Conservation (phyloP, 805 yeast genomes). For the Torulaspora microellipsoides region DNA sequence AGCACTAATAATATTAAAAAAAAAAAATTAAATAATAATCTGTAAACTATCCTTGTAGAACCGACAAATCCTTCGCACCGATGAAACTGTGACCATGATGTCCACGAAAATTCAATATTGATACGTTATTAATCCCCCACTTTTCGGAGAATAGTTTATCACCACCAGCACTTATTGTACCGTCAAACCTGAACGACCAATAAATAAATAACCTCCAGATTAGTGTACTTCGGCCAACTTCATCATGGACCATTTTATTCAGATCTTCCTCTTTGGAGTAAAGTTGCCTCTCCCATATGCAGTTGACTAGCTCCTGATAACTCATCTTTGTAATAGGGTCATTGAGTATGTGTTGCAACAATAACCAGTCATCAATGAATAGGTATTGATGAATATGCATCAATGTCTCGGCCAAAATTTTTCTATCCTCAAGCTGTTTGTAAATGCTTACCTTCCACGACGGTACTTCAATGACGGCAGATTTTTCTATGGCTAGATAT, state of each 20-base stretch:
- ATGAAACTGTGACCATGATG: constrained; percentile 3
- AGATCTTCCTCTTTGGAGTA: constrained; percentile 37
- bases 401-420: constrained; percentile 39
- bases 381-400: constrained; percentile 51
- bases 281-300: constrained; percentile 55
- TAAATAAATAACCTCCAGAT: constrained; percentile 38
- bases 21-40: background rate
- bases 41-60: background rate
- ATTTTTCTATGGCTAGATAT: constrained; percentile 30
- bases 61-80: constrained; percentile 1
- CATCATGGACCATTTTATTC: constrained; percentile 32
- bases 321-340: constrained; percentile 31
- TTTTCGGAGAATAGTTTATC: constrained; percentile 35
- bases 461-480: constrained; percentile 41
- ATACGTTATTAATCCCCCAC: constrained; percentile 33
- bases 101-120: constrained; percentile 26
- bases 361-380: constrained; percentile 30
- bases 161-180: constrained; percentile 20
- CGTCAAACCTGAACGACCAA: constrained; percentile 40
- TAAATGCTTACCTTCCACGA: constrained; percentile 36
- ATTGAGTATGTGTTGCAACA: constrained; percentile 17
- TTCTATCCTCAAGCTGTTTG: constrained; percentile 36
- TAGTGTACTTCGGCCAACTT: constrained; percentile 37
- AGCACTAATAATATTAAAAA: background rate
- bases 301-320: constrained; percentile 47